Evolutionary conservation across 345 rosid genomes (phyloP).

Genomic region (Eucalyptus viminalis): DNA sequence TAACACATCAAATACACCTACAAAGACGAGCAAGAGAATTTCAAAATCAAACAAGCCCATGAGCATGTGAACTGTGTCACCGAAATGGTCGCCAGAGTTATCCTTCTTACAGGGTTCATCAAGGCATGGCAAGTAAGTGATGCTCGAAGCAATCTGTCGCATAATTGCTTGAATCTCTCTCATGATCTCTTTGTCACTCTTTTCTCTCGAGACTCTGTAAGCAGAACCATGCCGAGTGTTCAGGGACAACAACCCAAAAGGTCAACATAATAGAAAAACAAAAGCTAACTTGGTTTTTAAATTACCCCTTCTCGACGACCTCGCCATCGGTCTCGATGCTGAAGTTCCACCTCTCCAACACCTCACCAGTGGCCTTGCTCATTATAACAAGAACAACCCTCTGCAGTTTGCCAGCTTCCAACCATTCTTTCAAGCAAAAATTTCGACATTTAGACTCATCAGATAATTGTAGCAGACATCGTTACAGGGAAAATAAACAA

Average conservation of each 20-base stretch:
- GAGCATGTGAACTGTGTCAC: neutral
- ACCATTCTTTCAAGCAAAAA: conserved; percentile 55
- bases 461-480: neutral
- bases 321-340: conserved; percentile 72
- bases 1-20: conserved; percentile 93
- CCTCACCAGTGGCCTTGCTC: conserved; percentile 78
- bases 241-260: neutral
- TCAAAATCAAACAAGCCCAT: neutral
- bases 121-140: conserved; percentile 93
- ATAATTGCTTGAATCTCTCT: conserved; percentile 92
- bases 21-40: neutral
- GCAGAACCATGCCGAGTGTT: neutral
- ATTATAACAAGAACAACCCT: conserved; percentile 82
- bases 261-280: neutral
- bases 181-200: conserved; percentile 95
- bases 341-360: conserved; percentile 92
- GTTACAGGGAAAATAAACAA: neutral
- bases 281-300: neutral
- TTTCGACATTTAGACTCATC: neutral
- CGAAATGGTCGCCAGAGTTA: neutral
- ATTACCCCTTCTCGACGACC: conserved; percentile 82
- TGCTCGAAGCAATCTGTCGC: conserved; percentile 93
- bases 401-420: conserved; percentile 82
- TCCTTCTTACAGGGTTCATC: conserved; percentile 74
- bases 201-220: conserved; percentile 77